These are phyloP conservation scores for Asterochloris sp. DNA, from an alignment of 139 green algal genomes.

Conservation along the genomic window DNA sequence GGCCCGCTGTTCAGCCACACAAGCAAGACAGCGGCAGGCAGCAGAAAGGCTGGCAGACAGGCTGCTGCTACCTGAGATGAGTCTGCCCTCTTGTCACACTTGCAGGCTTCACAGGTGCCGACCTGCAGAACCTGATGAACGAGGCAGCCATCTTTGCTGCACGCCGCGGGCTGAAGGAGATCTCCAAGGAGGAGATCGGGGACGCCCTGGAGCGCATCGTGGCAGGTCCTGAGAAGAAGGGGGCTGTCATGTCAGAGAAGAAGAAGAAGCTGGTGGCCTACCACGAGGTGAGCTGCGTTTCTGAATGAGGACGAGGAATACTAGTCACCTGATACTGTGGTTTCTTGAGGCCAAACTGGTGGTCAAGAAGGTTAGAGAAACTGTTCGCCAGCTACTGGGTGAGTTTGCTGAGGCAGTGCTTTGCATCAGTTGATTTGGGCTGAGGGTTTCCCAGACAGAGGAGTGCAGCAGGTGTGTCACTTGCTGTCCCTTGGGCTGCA, in stretches of 20 bases:
- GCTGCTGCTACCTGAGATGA: too few species aligned
- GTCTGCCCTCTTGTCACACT: background rate
- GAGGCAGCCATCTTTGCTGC: constrained; percentile 98
- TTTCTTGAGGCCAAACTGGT: background rate
- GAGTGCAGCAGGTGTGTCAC: too few species aligned
- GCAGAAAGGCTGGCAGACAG: too few species aligned
- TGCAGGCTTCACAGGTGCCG: constrained; percentile 80
- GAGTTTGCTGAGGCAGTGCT: too few species aligned
- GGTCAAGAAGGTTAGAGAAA: background rate
- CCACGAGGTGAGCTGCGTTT: constrained; percentile 68
- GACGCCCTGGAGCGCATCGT: constrained; percentile 99
- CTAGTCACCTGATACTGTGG: background rate
- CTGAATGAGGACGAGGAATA: background rate
- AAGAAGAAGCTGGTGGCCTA: constrained; percentile 98
- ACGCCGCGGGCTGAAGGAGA: constrained; percentile 92
- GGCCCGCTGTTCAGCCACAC: too few species aligned
- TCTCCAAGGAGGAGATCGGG: constrained; percentile 98
- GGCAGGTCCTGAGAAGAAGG: constrained; percentile 98
- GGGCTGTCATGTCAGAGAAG: constrained; percentile 90
- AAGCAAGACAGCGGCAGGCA: too few species aligned
- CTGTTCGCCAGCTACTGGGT: too few species aligned
- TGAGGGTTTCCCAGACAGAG: too few species aligned
- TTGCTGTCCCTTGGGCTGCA: too few species aligned
- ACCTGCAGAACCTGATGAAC: constrained; percentile 99
- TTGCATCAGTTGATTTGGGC: too few species aligned